Base-by-base conservation (phyloP, 23 red algal genomes). In the Pyropia yezoensis region DNA sequence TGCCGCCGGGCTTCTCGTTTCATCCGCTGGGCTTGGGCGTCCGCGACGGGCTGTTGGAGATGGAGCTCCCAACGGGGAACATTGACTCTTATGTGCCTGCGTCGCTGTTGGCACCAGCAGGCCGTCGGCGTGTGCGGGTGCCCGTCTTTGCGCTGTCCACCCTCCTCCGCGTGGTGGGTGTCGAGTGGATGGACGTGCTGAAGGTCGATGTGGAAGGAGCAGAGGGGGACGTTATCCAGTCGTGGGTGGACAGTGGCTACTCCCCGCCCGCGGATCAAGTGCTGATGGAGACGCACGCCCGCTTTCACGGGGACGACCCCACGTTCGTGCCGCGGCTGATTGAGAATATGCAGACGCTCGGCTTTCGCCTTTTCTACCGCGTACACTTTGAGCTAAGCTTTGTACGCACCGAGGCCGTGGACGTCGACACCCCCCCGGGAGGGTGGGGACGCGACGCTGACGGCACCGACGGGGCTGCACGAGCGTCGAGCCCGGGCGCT, bases 121-220 rank as follows among this genome's bases (percentile, higher is more conserved):
- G 69, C 16, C 71, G 70, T 3, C 69, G 20, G 52, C 57, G 68
- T 3, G 70, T 74, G 33, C 30, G 32, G 14, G 60, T 68, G 22
- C 82, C 71, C 30, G 72, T 87, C 59, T 60, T 75, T 33, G 59
- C 52, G 28, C 54, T 87, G 52, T 14, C 59, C 55, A 69, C 24
- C 54, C 75, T 87, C 71, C 65, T 87, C 60, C 16, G 30, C 14
- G 33, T 56, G 2, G 52, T 24, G 4, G 55, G 63, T 17, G 71
- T 76, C 34, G 14, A 12, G 11, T 57, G 69, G 13, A 39, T 87
- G 49, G 82, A 70, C 28, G 30, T 87, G 18, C 55, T 87, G 15
- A 87, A 87, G 71, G 69, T 87, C 33, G 82, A 87, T 33, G 65
- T 87, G 3, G 82, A 87, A 30, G 82, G 82, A 33, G 82, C 61